Conservation (phyloP, 202 grass and related monocot species). For the Zizania palustris region DNA sequence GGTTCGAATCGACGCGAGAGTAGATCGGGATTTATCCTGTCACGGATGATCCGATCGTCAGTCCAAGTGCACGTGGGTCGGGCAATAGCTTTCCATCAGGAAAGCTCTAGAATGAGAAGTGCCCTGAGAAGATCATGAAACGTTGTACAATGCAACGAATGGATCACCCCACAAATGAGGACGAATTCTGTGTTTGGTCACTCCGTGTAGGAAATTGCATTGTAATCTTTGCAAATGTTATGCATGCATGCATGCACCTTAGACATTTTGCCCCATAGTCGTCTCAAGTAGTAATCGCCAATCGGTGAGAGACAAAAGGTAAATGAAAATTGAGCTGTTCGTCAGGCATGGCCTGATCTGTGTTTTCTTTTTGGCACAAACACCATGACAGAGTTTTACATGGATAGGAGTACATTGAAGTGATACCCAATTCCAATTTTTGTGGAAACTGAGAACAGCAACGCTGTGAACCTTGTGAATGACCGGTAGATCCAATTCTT, state of each 20-base stretch:
- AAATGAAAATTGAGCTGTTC: not conserved
- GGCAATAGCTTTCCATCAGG: too few species aligned
- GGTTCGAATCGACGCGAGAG: too few species aligned
- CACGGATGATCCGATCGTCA: too few species aligned
- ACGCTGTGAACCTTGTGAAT: not conserved
- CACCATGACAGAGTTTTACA: not conserved
- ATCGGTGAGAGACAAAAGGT: not conserved
- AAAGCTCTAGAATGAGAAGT: too few species aligned
- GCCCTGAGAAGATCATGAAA: not conserved
- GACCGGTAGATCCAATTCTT: not conserved
- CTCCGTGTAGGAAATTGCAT: not conserved
- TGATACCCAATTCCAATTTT: not conserved
- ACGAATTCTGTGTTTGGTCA: not conserved
- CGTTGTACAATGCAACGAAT: too few species aligned
- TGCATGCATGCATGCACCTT: slow-evolving; percentile 11
- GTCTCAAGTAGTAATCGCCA: not conserved
- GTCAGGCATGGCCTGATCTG: not conserved
- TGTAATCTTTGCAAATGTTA: not conserved
- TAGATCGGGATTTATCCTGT: too few species aligned
- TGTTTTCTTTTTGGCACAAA: not conserved
- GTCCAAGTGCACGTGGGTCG: too few species aligned
- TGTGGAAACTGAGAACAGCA: not conserved
- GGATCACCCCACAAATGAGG: too few species aligned
- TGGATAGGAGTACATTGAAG: not conserved
- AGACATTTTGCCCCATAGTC: not conserved